Percentiles rank a stretch among this genome's conserved stretches.
These are phyloP conservation scores for Chlorophyllum brunneum DNA, from an alignment of 768 basidiomycete genomes.

Conservation along the genomic window DNA sequence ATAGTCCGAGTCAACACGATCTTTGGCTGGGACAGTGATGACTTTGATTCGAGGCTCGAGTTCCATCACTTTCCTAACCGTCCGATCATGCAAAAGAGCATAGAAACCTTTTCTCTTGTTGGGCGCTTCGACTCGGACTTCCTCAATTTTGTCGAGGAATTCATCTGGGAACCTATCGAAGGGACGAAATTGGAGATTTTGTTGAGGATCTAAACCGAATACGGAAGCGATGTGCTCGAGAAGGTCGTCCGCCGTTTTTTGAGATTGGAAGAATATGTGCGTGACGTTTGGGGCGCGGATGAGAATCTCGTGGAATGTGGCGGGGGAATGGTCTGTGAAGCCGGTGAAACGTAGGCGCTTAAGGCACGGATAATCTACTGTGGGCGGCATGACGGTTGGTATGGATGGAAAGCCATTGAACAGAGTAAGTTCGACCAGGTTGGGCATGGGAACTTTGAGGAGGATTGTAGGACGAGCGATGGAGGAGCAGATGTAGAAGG, in stretches of 20 bases:
- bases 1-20: background rate
- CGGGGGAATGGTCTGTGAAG: constrained; percentile 18
- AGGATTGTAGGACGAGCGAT: constrained; percentile 17
- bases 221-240: background rate
- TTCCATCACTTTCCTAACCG: background rate
- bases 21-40: background rate
- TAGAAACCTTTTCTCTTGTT: constrained; percentile 3
- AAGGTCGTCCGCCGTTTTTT: constrained; percentile 1
- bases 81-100: background rate
- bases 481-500: constrained; percentile 23
- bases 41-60: constrained; percentile 5
- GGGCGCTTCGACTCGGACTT: constrained; percentile 2
- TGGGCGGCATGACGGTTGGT: constrained; percentile 7
- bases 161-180: background rate
- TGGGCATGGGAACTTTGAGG: constrained; percentile 21
- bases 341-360: constrained; percentile 19
- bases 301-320: constrained; percentile 19
- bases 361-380: constrained; percentile 20
- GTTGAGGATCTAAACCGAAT: background rate
- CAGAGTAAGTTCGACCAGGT: constrained; percentile 22
- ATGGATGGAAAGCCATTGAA: constrained; percentile 24
- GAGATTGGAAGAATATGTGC: constrained; percentile 2
- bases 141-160: constrained; percentile 1
- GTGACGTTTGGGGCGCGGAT: constrained; percentile 10
- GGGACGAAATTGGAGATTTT: background rate